These are phyloP conservation scores for Centella asiatica DNA, from an alignment of 129 eudicot genomes.

Conservation along the genomic window DNA sequence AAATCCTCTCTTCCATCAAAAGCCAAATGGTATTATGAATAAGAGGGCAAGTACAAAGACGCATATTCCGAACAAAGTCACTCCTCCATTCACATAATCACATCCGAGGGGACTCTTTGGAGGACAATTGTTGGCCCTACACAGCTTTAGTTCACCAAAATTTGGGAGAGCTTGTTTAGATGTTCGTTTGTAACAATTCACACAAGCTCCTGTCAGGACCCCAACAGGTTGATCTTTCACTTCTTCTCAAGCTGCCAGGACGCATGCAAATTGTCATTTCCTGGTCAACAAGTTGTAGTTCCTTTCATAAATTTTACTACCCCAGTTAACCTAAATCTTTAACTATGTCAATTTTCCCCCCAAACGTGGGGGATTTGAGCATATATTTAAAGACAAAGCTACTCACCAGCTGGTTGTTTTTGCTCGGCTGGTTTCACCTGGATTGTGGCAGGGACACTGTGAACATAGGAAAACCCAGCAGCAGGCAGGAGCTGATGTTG, in stretches of 20 bases:
- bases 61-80: too few species aligned
- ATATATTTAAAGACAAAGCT: not conserved
- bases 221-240: constrained; percentile 11
- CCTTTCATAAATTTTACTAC: constrained; percentile 23
- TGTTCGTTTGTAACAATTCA: not conserved
- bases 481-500: constrained; percentile 45
- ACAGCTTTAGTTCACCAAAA: constrained; percentile 10
- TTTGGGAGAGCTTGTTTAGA: not conserved
- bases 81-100: not conserved
- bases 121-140: not conserved
- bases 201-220: not conserved
- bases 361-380: constrained; percentile 1
- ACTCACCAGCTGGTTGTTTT: constrained; percentile 96
- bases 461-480: constrained; percentile 61
- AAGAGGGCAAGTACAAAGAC: too few species aligned
- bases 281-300: constrained; percentile 37
- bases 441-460: constrained; percentile 54
- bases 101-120: not conserved
- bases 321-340: constrained; percentile 13
- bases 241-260: constrained; percentile 89
- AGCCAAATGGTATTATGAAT: too few species aligned
- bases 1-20: too few species aligned
- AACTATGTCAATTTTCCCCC: not conserved
- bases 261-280: constrained; percentile 59
- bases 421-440: constrained; percentile 87